Evolutionary conservation across 371 early-diverging fungal genomes (phyloP), one percentile per base, ranked within the genome.

Genomic region (Basidiobolus meristosporus): DNA sequence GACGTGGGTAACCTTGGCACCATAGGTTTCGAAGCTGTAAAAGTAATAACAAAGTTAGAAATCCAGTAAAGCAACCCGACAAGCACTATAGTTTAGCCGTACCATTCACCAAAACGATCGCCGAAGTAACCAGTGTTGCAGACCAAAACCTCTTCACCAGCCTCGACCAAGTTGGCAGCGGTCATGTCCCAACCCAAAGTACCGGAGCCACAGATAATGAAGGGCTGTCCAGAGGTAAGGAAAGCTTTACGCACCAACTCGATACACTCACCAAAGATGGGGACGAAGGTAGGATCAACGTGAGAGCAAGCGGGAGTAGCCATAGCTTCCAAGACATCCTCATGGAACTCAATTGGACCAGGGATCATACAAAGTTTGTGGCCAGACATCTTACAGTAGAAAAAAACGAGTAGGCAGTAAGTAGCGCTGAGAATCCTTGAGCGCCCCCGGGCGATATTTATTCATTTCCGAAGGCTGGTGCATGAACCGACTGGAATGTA

Each of bases 161-260:
- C 73, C 57, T 91, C 88, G 9, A 92, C 46, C 43, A 93, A 63
- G 66, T 96, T 96, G 38, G 81, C 74, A 17, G 81, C 79, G 42
- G 81, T 77, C 69, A 82, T 77, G 61, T 93, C 93, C 93, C 97
- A 93, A 20, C 89, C 89, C 31, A 91, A 63, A 15, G 84, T 88
- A 26, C 97, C 92, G 7, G 90, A 89, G 41, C 93, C 97, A 30
- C 90, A 73, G 32, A 90, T 65, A 50, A 96, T 67, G 57, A 93
- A 87, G 18, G 97, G 95, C 57, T 96, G 95, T 11, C 58, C 60
- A 40, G 75, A 68, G 16, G 85, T 77, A 36, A 73, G 62, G 33
- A 90, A 70, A 11, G 90, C 77, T 45, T 77, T 56, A 42, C 90
- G 74, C 21, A 83, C 62, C 56, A 82, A 68, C 54, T 87, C 84